A percentile compares a stretch with the other conserved stretches of the same genome.
Evolutionary conservation across 805 yeast species (phyloP).

Genomic region (Sugiyamaella americana): DNA sequence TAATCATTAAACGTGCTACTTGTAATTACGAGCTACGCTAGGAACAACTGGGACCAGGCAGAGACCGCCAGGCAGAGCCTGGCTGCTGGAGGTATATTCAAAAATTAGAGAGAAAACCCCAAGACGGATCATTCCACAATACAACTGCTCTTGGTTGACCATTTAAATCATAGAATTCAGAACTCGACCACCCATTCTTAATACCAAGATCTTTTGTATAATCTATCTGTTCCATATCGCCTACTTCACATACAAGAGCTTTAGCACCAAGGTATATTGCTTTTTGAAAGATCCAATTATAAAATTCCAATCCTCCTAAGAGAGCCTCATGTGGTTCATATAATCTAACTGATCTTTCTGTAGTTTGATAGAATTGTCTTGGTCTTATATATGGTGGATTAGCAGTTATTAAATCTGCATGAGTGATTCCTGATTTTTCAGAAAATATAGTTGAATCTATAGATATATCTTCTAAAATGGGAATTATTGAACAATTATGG

Average conservation of each 20-base stretch:
- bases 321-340: conserved; percentile 78
- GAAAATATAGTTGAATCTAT: conserved; percentile 8
- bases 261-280: conserved; percentile 40
- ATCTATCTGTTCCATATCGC: conserved; percentile 51
- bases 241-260: conserved; percentile 74
- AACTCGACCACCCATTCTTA: conserved; percentile 43
- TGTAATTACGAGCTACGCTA: no score
- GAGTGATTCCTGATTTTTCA: conserved; percentile 7
- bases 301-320: conserved; percentile 73
- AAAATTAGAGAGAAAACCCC: conserved; percentile 9
- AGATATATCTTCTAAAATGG: conserved; percentile 12
- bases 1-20: not conserved
- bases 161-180: conserved; percentile 45
- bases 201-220: conserved; percentile 15
- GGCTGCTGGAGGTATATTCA: not conserved
- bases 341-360: conserved; percentile 56
- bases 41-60: no score
- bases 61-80: not conserved
- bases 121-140: conserved; percentile 15
- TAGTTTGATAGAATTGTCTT: conserved; percentile 39
- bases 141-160: conserved; percentile 23
- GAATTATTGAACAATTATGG: conserved; percentile 7
- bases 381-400: conserved; percentile 85
- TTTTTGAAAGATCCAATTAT: conserved; percentile 45
- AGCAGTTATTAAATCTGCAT: conserved; percentile 56